Evolutionary conservation across 495 filamentous ascomycete species (phyloP).

Genomic region (Talaromyces wortmannii): DNA sequence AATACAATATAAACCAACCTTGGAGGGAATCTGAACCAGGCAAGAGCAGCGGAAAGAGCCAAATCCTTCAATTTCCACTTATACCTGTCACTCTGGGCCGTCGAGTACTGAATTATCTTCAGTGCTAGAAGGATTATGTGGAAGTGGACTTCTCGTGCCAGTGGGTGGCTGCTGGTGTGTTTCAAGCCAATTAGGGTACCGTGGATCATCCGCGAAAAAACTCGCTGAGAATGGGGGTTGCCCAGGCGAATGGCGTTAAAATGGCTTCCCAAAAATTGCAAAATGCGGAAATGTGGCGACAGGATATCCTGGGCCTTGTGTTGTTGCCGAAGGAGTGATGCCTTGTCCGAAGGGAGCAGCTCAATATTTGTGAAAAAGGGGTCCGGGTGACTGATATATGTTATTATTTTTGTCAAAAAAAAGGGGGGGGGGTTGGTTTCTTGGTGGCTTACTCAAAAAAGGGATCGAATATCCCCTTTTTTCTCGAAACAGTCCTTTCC

Average conservation of each 20-base stretch:
- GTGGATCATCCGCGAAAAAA: conserved; percentile 73
- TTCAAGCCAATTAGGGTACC: conserved; percentile 67
- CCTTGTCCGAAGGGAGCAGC: conserved; percentile 84
- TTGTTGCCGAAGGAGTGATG: conserved; percentile 63
- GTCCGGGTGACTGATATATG: conserved; percentile 56
- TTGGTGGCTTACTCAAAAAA: conserved; percentile 48
- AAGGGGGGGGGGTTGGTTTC: background rate
- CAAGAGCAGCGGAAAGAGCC: conserved; percentile 74
- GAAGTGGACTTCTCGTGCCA: conserved; percentile 86
- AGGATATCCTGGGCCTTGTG: conserved; percentile 71
- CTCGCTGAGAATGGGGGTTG: conserved; percentile 67
- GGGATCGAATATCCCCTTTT: conserved; percentile 73
- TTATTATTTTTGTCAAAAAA: conserved; percentile 6
- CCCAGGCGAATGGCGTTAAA: conserved; percentile 84
- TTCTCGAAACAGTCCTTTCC: conserved; percentile 70
- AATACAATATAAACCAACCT: conserved; percentile 29
- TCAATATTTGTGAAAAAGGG: conserved; percentile 89
- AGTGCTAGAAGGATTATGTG: conserved; percentile 79
- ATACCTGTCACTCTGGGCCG: conserved; percentile 47
- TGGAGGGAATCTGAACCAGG: conserved; percentile 80
- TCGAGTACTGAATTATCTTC: conserved; percentile 63
- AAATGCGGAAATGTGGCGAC: conserved; percentile 74
- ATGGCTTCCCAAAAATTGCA: conserved; percentile 88
- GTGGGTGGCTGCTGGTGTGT: conserved; percentile 66
- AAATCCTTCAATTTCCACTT: conserved; percentile 81